These are phyloP conservation scores for Flaveria bidentis DNA, from an alignment of 129 eudicot species.

Conservation along the genomic window DNA sequence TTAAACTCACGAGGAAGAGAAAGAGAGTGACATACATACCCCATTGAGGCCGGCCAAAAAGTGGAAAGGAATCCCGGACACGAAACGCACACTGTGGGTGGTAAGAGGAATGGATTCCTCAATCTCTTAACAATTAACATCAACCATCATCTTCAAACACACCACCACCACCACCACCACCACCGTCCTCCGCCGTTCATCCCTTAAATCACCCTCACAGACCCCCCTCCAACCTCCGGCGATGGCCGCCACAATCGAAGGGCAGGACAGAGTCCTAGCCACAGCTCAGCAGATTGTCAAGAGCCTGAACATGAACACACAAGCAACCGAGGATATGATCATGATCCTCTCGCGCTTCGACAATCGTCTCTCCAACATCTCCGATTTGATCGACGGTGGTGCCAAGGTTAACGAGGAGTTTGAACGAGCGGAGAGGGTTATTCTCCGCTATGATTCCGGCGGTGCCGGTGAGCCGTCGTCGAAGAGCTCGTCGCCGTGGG, in stretches of 20 bases:
- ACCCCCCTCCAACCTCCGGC: neutral
- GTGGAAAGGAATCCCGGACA: constrained; percentile 26
- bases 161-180: neutral
- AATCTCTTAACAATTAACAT: neutral
- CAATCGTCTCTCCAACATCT: constrained; percentile 69
- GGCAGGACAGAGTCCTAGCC: constrained; percentile 74
- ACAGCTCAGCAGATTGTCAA: constrained; percentile 83
- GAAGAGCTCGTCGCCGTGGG: constrained; percentile 17
- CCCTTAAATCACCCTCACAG: neutral
- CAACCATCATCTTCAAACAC: constrained; percentile 11
- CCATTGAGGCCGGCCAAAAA: constrained; percentile 36
- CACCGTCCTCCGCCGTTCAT: constrained; percentile 10
- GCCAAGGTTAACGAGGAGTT: constrained; percentile 30
- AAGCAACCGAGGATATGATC: constrained; percentile 74
- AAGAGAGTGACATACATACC: neutral
- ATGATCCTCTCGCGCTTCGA: constrained; percentile 65
- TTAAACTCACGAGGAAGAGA: neutral
- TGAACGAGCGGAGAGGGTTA: constrained; percentile 57
- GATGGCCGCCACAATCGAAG: constrained; percentile 62
- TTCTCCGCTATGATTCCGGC: constrained; percentile 38
- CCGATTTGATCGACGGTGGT: constrained; percentile 41
- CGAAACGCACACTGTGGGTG: constrained; percentile 1
- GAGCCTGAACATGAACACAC: constrained; percentile 51
- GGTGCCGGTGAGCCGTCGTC: constrained; percentile 30
- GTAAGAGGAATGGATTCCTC: constrained; percentile 24